Evolutionary conservation across 2,329 filamentous ascomycete genomes (phyloP).

Genomic region (Talaromyces sp.): DNA sequence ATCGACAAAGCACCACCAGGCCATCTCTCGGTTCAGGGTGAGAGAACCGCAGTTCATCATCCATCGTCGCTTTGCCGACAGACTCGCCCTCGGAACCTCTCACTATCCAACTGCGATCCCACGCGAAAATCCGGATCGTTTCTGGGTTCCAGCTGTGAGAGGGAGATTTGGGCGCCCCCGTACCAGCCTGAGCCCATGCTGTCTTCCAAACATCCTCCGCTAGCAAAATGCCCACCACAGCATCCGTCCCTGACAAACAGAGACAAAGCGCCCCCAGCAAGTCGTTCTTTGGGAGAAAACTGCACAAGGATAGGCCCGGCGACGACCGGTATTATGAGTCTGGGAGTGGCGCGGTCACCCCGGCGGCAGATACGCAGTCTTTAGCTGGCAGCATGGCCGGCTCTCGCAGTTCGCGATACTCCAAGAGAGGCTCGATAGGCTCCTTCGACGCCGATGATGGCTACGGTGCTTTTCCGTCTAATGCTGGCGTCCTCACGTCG

Average conservation of each 20-base stretch:
- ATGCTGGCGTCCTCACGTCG: slow-evolving; percentile 76
- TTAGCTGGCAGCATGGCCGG: slow-evolving; percentile 57
- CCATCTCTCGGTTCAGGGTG: background rate
- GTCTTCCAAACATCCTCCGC: slow-evolving; percentile 24
- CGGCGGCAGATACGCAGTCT: slow-evolving; percentile 35
- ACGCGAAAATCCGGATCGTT: background rate
- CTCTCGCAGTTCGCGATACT: slow-evolving; percentile 69
- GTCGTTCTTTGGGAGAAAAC: slow-evolving; percentile 79
- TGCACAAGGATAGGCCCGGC: slow-evolving; percentile 66
- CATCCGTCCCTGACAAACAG: slow-evolving; percentile 67
- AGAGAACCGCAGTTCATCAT: background rate
- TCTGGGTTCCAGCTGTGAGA: background rate
- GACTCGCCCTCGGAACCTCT: background rate
- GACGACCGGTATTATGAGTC: slow-evolving; percentile 59
- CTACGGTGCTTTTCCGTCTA: slow-evolving; percentile 64
- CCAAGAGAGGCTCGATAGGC: slow-evolving; percentile 63
- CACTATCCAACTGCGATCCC: background rate
- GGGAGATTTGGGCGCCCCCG: background rate
- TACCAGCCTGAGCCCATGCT: slow-evolving; percentile 3
- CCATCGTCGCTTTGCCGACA: background rate
- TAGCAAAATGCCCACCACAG: slow-evolving; percentile 48
- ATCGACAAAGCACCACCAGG: background rate
- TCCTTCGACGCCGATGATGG: slow-evolving; percentile 62
- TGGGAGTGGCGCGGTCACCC: slow-evolving; percentile 48
- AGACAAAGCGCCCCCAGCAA: slow-evolving; percentile 76